Percentiles rank a stretch among this genome's conserved stretches.
These are phyloP conservation scores for Colletotrichum sp. DNA, from an alignment of 2,329 filamentous ascomycete species.

Conservation along the genomic window DNA sequence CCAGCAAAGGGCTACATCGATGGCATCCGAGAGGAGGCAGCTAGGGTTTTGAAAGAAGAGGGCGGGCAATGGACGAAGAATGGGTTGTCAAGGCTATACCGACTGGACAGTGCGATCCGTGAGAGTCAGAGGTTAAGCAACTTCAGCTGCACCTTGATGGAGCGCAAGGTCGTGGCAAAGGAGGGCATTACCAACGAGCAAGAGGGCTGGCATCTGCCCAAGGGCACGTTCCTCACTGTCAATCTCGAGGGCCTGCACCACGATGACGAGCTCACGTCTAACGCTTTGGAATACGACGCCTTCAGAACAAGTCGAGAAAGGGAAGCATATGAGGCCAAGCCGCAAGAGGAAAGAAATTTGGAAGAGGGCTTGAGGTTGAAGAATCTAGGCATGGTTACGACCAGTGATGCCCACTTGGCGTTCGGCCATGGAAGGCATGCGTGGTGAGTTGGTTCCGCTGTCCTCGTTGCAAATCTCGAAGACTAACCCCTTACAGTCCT, in stretches of 20 bases:
- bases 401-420: slow-evolving; percentile 52
- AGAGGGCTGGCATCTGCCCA: slow-evolving; percentile 50
- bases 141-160: slow-evolving; percentile 49
- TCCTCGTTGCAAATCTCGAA: too few relatives aligned
- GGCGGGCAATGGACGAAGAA: slow-evolving; percentile 51
- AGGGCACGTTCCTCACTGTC: slow-evolving; percentile 46
- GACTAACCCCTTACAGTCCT: slow-evolving; percentile 35
- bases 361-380: slow-evolving; percentile 38
- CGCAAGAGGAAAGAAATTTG: slow-evolving; percentile 29
- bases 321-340: slow-evolving; percentile 38
- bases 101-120: slow-evolving; percentile 56
- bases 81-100: slow-evolving; percentile 44
- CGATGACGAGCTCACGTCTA: slow-evolving; percentile 47
- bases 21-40: slow-evolving; percentile 47
- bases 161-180: slow-evolving; percentile 48
- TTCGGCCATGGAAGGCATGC: slow-evolving; percentile 65
- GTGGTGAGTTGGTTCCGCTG: slow-evolving; percentile 31
- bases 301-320: slow-evolving; percentile 51
- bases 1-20: slow-evolving; percentile 38
- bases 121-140: slow-evolving; percentile 56
- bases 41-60: slow-evolving; percentile 35
- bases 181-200: slow-evolving; percentile 39
- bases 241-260: slow-evolving; percentile 50
- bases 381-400: slow-evolving; percentile 57
- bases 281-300: slow-evolving; percentile 50